These are phyloP conservation scores for Aspergillus asperescens DNA, from an alignment of 495 filamentous ascomycete genomes.

Conservation along the genomic window DNA sequence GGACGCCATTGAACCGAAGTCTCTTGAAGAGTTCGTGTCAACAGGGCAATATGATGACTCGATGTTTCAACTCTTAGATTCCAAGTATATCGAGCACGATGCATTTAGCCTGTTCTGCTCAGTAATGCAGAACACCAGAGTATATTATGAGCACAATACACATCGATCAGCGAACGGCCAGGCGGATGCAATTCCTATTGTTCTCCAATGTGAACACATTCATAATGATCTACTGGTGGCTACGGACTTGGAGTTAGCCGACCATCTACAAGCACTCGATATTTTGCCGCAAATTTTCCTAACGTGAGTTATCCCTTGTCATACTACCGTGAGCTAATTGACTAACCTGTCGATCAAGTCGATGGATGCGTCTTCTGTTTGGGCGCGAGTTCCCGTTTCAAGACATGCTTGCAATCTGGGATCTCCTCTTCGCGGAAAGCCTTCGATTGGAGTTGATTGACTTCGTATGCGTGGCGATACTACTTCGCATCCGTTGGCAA, in stretches of 20 bases:
- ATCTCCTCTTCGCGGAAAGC: constrained; percentile 85
- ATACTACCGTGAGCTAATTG: background rate
- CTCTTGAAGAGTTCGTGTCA: constrained; percentile 18
- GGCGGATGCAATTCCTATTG: constrained; percentile 65
- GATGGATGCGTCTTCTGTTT: constrained; percentile 92
- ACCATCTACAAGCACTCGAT: constrained; percentile 76
- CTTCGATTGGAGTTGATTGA: constrained; percentile 77
- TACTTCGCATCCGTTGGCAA: constrained; percentile 87
- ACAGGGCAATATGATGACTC: constrained; percentile 34
- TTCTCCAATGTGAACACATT: constrained; percentile 77
- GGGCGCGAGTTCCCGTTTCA: constrained; percentile 90
- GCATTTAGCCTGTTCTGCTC: constrained; percentile 77
- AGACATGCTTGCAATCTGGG: constrained; percentile 80
- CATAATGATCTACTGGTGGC: constrained; percentile 73
- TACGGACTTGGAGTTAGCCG: constrained; percentile 75
- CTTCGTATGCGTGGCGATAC: constrained; percentile 87
- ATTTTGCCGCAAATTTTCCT: constrained; percentile 95
- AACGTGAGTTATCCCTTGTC: constrained; percentile 52
- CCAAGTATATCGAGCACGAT: constrained; percentile 78
- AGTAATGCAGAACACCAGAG: constrained; percentile 80
- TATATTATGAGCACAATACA: constrained; percentile 71
- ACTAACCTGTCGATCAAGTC: constrained; percentile 43
- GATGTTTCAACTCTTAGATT: constrained; percentile 63
- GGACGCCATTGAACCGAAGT: constrained; percentile 62
- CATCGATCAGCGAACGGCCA: constrained; percentile 36